Conservation (phyloP, 176 grass and related monocot genomes). For the Oryza brachyantha region DNA sequence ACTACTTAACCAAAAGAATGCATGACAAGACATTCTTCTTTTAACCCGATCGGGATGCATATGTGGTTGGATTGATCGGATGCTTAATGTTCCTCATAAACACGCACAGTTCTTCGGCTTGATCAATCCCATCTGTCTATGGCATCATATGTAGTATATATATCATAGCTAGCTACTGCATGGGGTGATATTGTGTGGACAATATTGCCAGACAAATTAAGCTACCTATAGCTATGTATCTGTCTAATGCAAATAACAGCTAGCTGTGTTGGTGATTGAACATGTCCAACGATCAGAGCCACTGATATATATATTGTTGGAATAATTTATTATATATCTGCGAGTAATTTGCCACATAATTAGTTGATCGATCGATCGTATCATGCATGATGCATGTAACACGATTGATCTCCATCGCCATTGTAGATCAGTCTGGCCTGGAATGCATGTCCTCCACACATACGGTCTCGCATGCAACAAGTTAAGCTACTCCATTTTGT, state of each 20-base stretch:
- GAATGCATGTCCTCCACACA: background rate
- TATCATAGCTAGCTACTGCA: background rate
- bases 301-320: background rate
- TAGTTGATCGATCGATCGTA: constrained; percentile 8
- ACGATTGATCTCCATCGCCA: background rate
- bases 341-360: background rate
- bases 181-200: background rate
- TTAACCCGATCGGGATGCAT: background rate
- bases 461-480: background rate
- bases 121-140: background rate
- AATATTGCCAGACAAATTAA: background rate
- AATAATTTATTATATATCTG: background rate
- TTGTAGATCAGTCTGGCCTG: background rate
- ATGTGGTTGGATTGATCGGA: background rate
- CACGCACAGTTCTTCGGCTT: background rate
- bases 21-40: background rate
- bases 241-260: no score
- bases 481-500: background rate
- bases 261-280: background rate
- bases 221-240: no score
- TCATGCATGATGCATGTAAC: background rate
- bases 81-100: background rate
- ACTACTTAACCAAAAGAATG: background rate
- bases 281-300: constrained; percentile 14
- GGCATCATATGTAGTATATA: background rate